Evolutionary conservation across 2,329 filamentous ascomycete species (phyloP).

Genomic region (Botrytis hyacinthi): DNA sequence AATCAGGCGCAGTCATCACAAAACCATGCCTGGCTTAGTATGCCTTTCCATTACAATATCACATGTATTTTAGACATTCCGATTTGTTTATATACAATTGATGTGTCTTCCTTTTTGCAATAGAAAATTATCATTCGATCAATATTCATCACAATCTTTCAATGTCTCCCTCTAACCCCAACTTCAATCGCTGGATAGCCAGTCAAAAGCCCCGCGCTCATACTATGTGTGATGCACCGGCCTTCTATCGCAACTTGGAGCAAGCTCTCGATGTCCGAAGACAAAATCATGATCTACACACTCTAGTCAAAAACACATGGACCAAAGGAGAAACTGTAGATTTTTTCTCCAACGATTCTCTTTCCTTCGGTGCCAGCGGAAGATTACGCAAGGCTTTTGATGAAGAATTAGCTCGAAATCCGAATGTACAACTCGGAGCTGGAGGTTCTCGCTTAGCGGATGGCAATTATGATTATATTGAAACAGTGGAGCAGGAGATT

Average conservation of each 20-base stretch:
- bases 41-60: neutral
- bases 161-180: neutral
- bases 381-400: neutral
- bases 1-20: neutral
- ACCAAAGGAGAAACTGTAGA: neutral
- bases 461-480: neutral
- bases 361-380: neutral
- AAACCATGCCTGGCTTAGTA: neutral
- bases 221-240: neutral
- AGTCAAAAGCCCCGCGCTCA: neutral
- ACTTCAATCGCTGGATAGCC: neutral
- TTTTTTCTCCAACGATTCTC: neutral
- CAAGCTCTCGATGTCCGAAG: neutral
- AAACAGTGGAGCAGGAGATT: neutral
- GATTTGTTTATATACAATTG: neutral
- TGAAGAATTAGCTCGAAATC: neutral
- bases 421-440: neutral
- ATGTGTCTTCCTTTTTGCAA: neutral
- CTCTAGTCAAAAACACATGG: slow-evolving; percentile 3
- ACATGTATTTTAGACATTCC: neutral
- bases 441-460: neutral
- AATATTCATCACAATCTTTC: neutral
- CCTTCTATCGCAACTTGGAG: neutral
- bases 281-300: neutral
- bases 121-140: neutral